Conservation (phyloP, 2,329 filamentous ascomycete genomes). For the Xylaria sp. region DNA sequence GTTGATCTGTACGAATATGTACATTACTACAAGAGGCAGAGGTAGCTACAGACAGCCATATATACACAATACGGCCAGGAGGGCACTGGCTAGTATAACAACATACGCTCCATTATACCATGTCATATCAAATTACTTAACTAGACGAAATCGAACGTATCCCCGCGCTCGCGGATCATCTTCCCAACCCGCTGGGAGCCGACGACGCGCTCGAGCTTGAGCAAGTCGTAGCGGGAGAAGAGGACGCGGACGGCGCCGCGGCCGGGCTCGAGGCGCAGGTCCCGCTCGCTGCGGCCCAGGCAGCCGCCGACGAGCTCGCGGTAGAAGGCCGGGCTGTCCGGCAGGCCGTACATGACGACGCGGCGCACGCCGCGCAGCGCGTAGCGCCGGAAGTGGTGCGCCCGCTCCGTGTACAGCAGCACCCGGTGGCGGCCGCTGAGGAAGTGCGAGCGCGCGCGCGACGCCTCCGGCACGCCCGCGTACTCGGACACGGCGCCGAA, state of each 20-base stretch:
- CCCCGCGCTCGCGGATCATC: slow-evolving; percentile 81
- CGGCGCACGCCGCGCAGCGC: slow-evolving; percentile 77
- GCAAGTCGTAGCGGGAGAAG: slow-evolving; percentile 87
- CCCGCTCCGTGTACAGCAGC: slow-evolving; percentile 88
- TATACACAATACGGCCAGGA: neutral
- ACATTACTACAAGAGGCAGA: slow-evolving; percentile 10
- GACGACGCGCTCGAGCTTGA: slow-evolving; percentile 87
- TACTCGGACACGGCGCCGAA: slow-evolving; percentile 93
- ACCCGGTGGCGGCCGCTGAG: slow-evolving; percentile 79
- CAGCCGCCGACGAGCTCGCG: slow-evolving; percentile 73
- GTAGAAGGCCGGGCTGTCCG: slow-evolving; percentile 86
- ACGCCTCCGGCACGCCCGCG: slow-evolving; percentile 74
- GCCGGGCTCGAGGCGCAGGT: slow-evolving; percentile 57
- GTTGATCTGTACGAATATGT: slow-evolving; percentile 36
- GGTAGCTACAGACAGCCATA: neutral
- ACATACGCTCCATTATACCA: neutral
- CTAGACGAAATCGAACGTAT: slow-evolving; percentile 95
- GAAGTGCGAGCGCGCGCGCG: slow-evolving; percentile 86
- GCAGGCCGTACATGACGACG: slow-evolving; percentile 87
- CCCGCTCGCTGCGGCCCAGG: slow-evolving; percentile 61
- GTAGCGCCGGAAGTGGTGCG: slow-evolving; percentile 96
- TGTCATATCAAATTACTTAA: neutral
- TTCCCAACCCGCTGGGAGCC: slow-evolving; percentile 78
- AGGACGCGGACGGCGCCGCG: slow-evolving; percentile 64
- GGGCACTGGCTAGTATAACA: neutral